phyloP scores from a whole-genome alignment of 805 yeast species.

The Kuraishia hungarica region DNA sequence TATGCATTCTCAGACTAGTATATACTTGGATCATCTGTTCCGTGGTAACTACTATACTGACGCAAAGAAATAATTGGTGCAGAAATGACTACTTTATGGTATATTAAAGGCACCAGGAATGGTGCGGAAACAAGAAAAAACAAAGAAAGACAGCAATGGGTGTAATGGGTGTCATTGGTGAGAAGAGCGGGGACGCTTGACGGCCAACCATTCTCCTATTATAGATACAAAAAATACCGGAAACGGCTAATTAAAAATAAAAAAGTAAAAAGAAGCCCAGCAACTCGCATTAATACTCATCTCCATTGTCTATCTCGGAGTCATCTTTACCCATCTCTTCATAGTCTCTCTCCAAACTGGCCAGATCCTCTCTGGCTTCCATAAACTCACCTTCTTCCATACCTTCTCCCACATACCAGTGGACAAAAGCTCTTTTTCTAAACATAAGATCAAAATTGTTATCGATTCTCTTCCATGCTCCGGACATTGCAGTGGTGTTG shows the following conservation, averaged over 20 bases:
- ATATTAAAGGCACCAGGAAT: neutral
- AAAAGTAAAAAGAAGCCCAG: neutral
- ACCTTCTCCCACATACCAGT: constrained; percentile 97
- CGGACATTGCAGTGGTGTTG: constrained; percentile 90
- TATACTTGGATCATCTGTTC: no score
- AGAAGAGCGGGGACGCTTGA: no score
- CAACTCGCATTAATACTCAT: constrained; percentile 11
- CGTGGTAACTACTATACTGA: no score
- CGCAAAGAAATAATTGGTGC: no score
- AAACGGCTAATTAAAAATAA: neutral
- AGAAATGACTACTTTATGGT: neutral
- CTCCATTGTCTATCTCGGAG: constrained; percentile 42
- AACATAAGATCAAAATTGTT: constrained; percentile 91
- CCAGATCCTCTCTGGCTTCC: constrained; percentile 91
- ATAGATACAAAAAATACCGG: neutral
- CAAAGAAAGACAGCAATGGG: no score
- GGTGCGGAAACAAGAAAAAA: neutral
- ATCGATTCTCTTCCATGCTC: constrained; percentile 92
- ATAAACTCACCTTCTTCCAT: constrained; percentile 96
- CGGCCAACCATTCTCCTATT: no score
- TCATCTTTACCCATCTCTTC: constrained; percentile 85
- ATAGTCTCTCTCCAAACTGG: constrained; percentile 88
- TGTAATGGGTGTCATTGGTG: no score
- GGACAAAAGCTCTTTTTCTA: constrained; percentile 90
- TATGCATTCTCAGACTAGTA: no score